Percentiles rank a stretch among this genome's conserved stretches.
Conservation (phyloP, 2,329 filamentous ascomycete species). For the Aspergillus hiratsukae region DNA sequence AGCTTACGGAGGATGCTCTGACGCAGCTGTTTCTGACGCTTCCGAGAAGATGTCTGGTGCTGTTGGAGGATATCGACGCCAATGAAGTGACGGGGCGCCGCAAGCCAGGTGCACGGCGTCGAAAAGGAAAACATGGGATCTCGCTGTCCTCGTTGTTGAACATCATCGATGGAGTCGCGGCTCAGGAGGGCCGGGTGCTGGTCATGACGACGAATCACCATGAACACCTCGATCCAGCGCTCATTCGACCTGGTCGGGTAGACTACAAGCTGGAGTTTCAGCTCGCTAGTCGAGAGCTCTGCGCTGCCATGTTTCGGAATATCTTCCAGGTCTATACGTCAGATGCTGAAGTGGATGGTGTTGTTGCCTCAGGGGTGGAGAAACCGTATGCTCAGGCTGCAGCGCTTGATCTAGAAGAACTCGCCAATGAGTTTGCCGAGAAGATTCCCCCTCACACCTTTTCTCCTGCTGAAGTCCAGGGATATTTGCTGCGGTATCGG, state of each 20-base stretch:
- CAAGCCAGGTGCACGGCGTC: background rate
- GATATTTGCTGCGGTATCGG: constrained; percentile 48
- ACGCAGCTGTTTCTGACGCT: constrained; percentile 55
- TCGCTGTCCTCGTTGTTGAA: constrained; percentile 61
- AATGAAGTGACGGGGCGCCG: constrained; percentile 3
- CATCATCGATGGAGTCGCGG: constrained; percentile 75
- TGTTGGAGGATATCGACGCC: constrained; percentile 64
- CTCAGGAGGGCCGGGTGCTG: constrained; percentile 73
- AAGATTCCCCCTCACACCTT: constrained; percentile 44
- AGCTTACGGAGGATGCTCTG: constrained; percentile 58
- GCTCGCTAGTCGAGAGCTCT: background rate
- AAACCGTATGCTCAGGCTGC: too few species aligned
- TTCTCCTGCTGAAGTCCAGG: constrained; percentile 52
- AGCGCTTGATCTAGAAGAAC: constrained; percentile 26
- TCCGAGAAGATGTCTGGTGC: constrained; percentile 59
- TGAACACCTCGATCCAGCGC: constrained; percentile 66
- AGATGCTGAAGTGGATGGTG: background rate
- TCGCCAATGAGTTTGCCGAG: constrained; percentile 44
- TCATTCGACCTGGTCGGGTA: constrained; percentile 69
- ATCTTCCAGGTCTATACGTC: background rate
- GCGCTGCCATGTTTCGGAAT: background rate
- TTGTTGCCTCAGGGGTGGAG: too few species aligned
- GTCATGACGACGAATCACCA: constrained; percentile 80
- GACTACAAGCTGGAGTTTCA: constrained; percentile 63
- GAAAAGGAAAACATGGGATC: constrained; percentile 1